Conservation (phyloP, 352 stramenopile genomes). For the Globisporangium apiculatum region DNA sequence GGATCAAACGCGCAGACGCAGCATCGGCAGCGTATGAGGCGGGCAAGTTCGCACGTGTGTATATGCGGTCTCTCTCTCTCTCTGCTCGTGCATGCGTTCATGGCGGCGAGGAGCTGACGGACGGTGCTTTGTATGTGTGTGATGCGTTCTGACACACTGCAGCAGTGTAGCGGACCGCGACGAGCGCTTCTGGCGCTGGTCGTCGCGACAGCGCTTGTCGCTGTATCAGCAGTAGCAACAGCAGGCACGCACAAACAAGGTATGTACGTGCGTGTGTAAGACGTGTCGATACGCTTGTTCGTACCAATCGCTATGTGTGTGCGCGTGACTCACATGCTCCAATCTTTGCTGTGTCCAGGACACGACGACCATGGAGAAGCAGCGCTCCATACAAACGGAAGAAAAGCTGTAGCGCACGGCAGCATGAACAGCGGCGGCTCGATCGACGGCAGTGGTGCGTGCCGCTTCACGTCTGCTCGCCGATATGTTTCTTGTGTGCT, state of each 20-base stretch:
- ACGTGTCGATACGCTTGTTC: too few relatives aligned
- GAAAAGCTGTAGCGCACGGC: background rate
- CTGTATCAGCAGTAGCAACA: conserved; percentile 3
- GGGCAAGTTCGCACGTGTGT: background rate
- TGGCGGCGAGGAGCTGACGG: too few relatives aligned
- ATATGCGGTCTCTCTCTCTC: too few relatives aligned
- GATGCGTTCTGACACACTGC: background rate
- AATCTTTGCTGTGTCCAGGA: too few relatives aligned
- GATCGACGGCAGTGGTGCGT: conserved; percentile 9
- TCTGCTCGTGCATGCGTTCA: background rate
- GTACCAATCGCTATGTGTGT: too few relatives aligned
- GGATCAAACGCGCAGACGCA: background rate
- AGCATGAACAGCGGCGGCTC: too few relatives aligned
- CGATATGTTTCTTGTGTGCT: too few relatives aligned
- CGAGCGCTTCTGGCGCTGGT: conserved; percentile 4
- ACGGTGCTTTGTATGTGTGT: background rate
- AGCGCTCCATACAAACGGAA: background rate
- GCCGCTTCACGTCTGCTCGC: background rate
- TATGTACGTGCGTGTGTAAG: background rate
- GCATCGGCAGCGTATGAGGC: background rate
- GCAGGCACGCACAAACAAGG: background rate
- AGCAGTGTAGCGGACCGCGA: conserved; percentile 7
- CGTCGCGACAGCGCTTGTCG: conserved; percentile 8
- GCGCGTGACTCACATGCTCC: too few relatives aligned
- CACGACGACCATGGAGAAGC: background rate